A percentile compares a stretch with the other conserved stretches of the same genome.
phyloP scores from a whole-genome alignment of 441 rosid genomes.

The Populus hybrid region DNA sequence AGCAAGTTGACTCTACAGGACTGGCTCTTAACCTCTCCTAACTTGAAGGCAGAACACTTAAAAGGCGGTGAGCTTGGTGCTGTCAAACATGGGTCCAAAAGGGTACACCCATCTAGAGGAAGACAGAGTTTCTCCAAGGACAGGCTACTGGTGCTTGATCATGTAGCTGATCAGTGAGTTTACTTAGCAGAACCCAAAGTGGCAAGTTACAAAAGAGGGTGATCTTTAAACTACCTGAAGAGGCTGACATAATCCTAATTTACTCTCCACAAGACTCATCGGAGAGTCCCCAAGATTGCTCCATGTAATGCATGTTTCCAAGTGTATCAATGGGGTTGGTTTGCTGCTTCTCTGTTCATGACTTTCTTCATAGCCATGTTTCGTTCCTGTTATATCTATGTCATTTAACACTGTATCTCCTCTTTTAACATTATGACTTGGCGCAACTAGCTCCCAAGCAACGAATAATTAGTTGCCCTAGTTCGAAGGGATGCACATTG shows the following conservation, averaged over 20 bases:
- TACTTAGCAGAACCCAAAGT: conserved; percentile 18
- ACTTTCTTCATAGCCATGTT: neutral
- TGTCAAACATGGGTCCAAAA: conserved; percentile 21
- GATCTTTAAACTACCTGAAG: conserved; percentile 36
- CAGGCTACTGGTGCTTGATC: conserved; percentile 3
- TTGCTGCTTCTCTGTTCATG: neutral
- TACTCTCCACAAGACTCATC: conserved; percentile 19
- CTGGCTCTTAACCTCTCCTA: conserved; percentile 28
- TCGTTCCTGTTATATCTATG: neutral
- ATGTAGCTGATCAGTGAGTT: conserved; percentile 11
- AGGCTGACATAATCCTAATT: conserved; percentile 26
- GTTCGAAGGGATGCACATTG: too few species aligned
- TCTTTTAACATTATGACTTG: neutral
- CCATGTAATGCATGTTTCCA: neutral
- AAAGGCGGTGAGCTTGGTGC: conserved; percentile 22
- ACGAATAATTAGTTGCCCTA: too few species aligned
- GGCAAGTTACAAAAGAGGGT: conserved; percentile 30
- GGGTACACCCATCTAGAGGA: conserved; percentile 19
- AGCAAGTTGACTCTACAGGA: conserved; percentile 30
- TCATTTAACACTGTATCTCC: neutral
- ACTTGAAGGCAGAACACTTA: neutral
- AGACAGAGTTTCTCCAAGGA: conserved; percentile 13
- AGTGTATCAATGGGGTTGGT: too few species aligned
- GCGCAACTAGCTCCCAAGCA: too few species aligned
- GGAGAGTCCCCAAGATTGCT: neutral